Base-by-base conservation (phyloP, 2,329 filamentous ascomycete species). In the Aspergillus sp. region DNA sequence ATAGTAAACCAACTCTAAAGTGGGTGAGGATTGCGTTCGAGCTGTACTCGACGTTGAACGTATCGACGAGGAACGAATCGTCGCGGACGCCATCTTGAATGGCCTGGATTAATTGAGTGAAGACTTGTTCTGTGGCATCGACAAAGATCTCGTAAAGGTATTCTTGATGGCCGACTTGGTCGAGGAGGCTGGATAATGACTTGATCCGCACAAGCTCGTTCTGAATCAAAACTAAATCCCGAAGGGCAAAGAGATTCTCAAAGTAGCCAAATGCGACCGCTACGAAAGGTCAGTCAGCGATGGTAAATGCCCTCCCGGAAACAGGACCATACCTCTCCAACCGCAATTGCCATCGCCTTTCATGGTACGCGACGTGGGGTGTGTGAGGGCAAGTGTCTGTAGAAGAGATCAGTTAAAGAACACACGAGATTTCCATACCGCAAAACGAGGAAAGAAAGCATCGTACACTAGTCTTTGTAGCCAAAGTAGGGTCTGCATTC, bases 281-380 rank as follows among this genome's bases (percentile, higher is more conserved):
- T 97, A 66, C 15, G 47, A 38, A 48, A 43, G 6, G 37, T 48
- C 44, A 55, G 51, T 49, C 25, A 53, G 50, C 20, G 22, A 47
- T 12, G 7, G 10, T 7, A 4, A 30, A 10, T 10, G 3, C n/a
- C 4, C 2, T 10, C 33, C n/a, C 1, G 49, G 27, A 39, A 48
- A n/a, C 41, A 22, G 43, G 12, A 54, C 57, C 84, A 75, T 78
- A 96, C 91, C 93, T 85, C 91, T 82, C 91, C 93, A 97, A 61
- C 91, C 93, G 71, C 93, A 97, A 66, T 95, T 94, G 50, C 93
- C 93, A 71, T 97, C 91, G 46, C 93, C 91, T 68, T 86, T 84
- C 66, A 95, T 83, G 9, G 85, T 85, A 47, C 93, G 88, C 64
- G 91, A 95, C 65, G 90, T 84, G 17, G 88, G 87, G 68, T 95